phyloP scores from a whole-genome alignment of 768 basidiomycete genomes.

The Hemileccinum rubropunctum region DNA sequence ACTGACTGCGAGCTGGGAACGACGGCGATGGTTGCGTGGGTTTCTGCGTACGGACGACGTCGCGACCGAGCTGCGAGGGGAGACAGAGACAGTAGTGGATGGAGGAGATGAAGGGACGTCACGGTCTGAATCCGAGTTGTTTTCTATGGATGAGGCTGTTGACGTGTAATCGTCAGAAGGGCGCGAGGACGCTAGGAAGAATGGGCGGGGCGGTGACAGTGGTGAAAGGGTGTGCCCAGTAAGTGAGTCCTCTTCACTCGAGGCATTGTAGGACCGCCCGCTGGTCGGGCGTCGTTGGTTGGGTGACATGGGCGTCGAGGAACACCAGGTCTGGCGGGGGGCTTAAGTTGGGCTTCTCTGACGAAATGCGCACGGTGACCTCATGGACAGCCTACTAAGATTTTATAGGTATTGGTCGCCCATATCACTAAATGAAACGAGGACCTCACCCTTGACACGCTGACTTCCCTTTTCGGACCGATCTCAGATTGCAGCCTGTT shows the following conservation, averaged over 20 bases:
- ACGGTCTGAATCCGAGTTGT: conserved; percentile 30
- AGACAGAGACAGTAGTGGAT: conserved; percentile 5
- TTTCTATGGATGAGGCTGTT: conserved; percentile 22
- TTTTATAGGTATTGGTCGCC: conserved; percentile 2
- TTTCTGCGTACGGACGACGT: conserved; percentile 15
- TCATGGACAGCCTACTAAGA: neutral
- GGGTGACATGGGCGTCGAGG: conserved; percentile 11
- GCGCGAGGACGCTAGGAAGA: conserved; percentile 32
- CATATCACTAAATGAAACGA: conserved; percentile 6
- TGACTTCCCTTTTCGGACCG: conserved; percentile 1
- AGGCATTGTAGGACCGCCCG: conserved; percentile 12
- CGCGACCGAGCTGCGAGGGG: conserved; percentile 15
- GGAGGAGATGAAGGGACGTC: conserved; percentile 21
- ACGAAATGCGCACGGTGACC: neutral
- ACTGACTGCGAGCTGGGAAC: conserved; percentile 24
- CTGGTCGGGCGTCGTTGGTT: conserved; percentile 12
- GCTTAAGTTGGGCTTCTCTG: conserved; percentile 3
- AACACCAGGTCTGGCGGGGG: neutral
- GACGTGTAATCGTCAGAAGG: conserved; percentile 17
- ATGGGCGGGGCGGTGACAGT: conserved; percentile 36
- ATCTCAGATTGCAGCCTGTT: conserved; percentile 15
- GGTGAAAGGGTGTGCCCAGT: conserved; percentile 13
- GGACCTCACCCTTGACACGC: neutral
- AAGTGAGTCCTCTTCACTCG: conserved; percentile 29
- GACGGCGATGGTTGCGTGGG: conserved; percentile 22